Base-by-base conservation (phyloP, 1,284 basidiomycete genomes). In the Rhodotorula sp. region DNA sequence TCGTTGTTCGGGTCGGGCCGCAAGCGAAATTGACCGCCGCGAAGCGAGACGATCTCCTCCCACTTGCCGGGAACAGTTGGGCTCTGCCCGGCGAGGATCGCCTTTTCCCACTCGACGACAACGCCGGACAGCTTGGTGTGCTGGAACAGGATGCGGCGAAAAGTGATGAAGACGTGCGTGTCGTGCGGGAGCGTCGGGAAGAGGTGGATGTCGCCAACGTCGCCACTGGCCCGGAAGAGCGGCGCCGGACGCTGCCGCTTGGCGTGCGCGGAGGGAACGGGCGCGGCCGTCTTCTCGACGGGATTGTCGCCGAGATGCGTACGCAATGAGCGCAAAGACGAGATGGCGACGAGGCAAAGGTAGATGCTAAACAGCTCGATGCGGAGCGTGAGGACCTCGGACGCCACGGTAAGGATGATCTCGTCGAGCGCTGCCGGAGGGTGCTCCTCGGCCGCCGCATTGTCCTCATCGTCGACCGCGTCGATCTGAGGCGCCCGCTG, bases 31-130 rank as follows among this genome's bases (percentile, higher is more conserved):
- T 84, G 83, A 83, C 89, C 87, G 58, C 85, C 83, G 64, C 88
- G 87, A 44, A 96, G 79, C 21, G 87, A 86, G 14, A 86, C 81
- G 1, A 95, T 82, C 79, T 96, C 92, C 74, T 93, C 92, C 93
- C 93, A 97, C 70, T 84, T 82, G 9, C 82, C 81, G 0, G 78
- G 75, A 1, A 71, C 64, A 5, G 81, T 77, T 1, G 80, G 79
- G 67, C 81, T 84, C 14, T 84, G 83, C 9, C 86, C 85, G 58
- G 84, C 85, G 17, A 81, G 77, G 61, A 85, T 77, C 5, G 45
- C 80, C 68, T 46, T 79, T 44, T 74, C 73, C 55, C 66, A 74
- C 49, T 67, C 50, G 45, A 67, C 52, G 25, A 53, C 27, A 52
- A 70, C 23, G 4, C 75, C 75, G 49, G 55, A 17, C 14, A 19